Percentiles rank a stretch among this genome's conserved stretches.
phyloP scores from a whole-genome alignment of 345 rosid species.

The Xanthoceras sorbifolium region DNA sequence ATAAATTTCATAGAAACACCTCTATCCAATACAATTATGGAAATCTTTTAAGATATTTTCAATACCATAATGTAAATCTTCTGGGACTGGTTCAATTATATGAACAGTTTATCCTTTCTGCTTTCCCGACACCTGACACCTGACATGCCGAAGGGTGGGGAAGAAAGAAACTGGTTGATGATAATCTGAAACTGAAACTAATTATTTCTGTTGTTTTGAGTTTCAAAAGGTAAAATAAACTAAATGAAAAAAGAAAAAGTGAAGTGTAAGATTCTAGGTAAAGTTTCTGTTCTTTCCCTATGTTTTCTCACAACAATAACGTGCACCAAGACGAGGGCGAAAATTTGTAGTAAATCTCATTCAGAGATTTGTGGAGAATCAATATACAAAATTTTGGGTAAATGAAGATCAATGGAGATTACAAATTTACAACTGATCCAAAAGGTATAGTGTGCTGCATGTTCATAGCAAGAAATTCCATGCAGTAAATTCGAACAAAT shows the following conservation, averaged over 20 bases:
- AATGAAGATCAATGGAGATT: background rate
- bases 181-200: background rate
- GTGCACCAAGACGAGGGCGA: background rate
- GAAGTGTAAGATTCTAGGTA: background rate
- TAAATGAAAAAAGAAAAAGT: too few relatives aligned
- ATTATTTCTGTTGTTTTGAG: background rate
- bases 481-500: too few relatives aligned
- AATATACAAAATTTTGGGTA: background rate
- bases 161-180: background rate
- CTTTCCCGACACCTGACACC: background rate
- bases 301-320: background rate
- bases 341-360: background rate
- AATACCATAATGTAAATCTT: background rate
- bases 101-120: background rate
- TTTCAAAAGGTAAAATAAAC: background rate
- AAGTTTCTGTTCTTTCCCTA: background rate
- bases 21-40: background rate
- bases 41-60: background rate
- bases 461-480: too few relatives aligned
- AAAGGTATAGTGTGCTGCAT: too few relatives aligned
- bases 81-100: background rate
- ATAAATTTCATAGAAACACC: background rate
- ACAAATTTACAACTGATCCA: background rate
- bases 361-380: background rate
- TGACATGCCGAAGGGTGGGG: background rate